Evolutionary conservation across 345 rosid genomes (phyloP).

Genomic region (Brassica napus): DNA sequence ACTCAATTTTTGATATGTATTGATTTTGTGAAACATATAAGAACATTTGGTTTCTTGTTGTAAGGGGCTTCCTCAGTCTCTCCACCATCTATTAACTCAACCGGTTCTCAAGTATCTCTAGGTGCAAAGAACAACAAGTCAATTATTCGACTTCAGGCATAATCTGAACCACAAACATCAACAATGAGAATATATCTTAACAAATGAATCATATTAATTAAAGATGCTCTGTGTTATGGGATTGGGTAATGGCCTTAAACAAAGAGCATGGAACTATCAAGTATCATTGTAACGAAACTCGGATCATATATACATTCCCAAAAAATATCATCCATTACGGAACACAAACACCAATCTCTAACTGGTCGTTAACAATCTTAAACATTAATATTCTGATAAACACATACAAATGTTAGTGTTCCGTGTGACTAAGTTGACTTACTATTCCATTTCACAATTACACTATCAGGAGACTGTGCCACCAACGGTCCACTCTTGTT

Average conservation of each 20-base stretch:
- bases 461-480: slow-evolving; percentile 54
- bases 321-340: slow-evolving; percentile 10
- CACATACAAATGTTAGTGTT: slow-evolving; percentile 31
- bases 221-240: slow-evolving; percentile 20
- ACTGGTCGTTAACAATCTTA: background rate
- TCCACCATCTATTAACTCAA: slow-evolving; percentile 40
- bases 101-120: slow-evolving; percentile 47
- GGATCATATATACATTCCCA: slow-evolving; percentile 29
- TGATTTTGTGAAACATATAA: background rate
- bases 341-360: slow-evolving; percentile 23
- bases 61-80: slow-evolving; percentile 44
- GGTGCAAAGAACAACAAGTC: slow-evolving; percentile 48
- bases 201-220: background rate
- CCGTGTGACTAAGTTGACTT: slow-evolving; percentile 30
- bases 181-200: background rate
- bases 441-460: slow-evolving; percentile 56
- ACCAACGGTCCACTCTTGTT: slow-evolving; percentile 42
- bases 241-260: slow-evolving; percentile 36
- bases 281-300: slow-evolving; percentile 1
- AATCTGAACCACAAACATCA: background rate
- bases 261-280: background rate
- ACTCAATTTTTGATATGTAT: background rate
- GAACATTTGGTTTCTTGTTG: background rate
- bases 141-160: background rate
- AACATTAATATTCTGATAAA: background rate